A percentile compares a stretch with the other conserved stretches of the same genome.
Evolutionary conservation across 2,329 filamentous ascomycete species (phyloP).

Genomic region (Phoma herbarum): DNA sequence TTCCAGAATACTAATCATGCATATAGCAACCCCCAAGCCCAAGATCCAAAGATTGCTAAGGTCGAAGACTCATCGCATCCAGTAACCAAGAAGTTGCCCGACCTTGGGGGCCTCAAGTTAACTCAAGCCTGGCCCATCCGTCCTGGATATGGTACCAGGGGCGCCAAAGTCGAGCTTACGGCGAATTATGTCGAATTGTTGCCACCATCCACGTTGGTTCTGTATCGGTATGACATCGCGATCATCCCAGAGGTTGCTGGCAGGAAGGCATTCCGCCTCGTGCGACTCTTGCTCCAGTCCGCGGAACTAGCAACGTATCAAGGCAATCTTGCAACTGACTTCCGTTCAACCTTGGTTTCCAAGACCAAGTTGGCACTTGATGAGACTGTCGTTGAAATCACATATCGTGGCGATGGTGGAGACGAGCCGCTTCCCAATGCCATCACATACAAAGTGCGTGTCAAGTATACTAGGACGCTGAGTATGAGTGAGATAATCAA

Average conservation of each 20-base stretch:
- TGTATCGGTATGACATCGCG: constrained; percentile 26
- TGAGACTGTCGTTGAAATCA: constrained; percentile 29
- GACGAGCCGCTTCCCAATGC: not conserved
- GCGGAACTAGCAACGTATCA: constrained; percentile 15
- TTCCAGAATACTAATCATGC: not conserved
- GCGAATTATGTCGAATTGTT: constrained; percentile 35
- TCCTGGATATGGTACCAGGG: constrained; percentile 30
- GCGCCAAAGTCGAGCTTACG: constrained; percentile 25
- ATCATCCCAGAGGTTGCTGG: constrained; percentile 24
- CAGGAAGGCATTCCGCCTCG: constrained; percentile 24
- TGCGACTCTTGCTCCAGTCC: constrained; percentile 30
- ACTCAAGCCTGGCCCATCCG: constrained; percentile 22
- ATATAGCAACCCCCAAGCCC: constrained; percentile 19
- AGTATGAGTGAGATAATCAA: not conserved
- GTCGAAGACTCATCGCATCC: constrained; percentile 26
- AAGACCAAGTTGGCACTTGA: constrained; percentile 28
- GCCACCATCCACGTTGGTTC: constrained; percentile 22
- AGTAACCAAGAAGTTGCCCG: constrained; percentile 21
- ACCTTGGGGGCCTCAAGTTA: constrained; percentile 17
- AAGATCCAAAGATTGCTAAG: constrained; percentile 21
- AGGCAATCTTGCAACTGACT: constrained; percentile 34
- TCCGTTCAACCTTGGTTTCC: constrained; percentile 33
- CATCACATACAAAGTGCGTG: not conserved
- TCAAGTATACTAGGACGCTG: not conserved
- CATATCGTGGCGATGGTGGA: not conserved